Base-by-base conservation (phyloP, 2,329 filamentous ascomycete species). In the Metarhizium robertsii region DNA sequence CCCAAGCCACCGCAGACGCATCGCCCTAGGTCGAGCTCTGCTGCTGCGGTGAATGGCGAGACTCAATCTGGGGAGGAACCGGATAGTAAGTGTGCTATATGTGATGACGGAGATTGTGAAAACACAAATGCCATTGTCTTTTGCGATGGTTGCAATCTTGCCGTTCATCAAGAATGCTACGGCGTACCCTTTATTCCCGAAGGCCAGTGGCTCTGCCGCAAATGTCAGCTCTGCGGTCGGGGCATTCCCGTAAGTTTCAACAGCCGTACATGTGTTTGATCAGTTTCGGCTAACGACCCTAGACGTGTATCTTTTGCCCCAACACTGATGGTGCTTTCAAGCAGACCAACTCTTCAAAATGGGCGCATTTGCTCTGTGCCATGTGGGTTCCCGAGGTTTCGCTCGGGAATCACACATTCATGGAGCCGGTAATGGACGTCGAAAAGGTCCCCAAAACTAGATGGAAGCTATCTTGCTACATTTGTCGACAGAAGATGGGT, bases 71-170 rank as follows among this genome's bases (percentile, higher is more conserved):
- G 90, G 20, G 94, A 97, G 72, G 92, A 97, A 71, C 92, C 94
- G 63, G 94, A 99, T 70, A 96, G 88, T 63, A 97, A 96, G 71
- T 99, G 94, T 68, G 92, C 90, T 25, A 95, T 99, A 56, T 99
- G 94, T 68, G 94, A 99, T 67, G 94, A 99, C 66, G 94, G 94
- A n/a, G 94, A 99, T 67, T 99, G 94, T 67, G 94, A 99, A 73
- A 99, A 99, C 70, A 95, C 94, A 25, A 99, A 99, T 67, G 94
- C 94, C 1, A 99, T 99, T 65, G 94, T 99, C 25, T 99, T 99
- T 67, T 99, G 94, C 69, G 94, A 99, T 68, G 94, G 94, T 3
- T 99, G 94, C 71, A 95, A 99, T 71, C 77, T 99, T 53, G 94
- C 94, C 3, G 94, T 99, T 10, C 94, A 99, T 71, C 94, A 99